Evolutionary conservation across 176 grass and related monocot species (phyloP), one percentile per base, ranked within the genome.

Genomic region (Phoenix dactylifera): DNA sequence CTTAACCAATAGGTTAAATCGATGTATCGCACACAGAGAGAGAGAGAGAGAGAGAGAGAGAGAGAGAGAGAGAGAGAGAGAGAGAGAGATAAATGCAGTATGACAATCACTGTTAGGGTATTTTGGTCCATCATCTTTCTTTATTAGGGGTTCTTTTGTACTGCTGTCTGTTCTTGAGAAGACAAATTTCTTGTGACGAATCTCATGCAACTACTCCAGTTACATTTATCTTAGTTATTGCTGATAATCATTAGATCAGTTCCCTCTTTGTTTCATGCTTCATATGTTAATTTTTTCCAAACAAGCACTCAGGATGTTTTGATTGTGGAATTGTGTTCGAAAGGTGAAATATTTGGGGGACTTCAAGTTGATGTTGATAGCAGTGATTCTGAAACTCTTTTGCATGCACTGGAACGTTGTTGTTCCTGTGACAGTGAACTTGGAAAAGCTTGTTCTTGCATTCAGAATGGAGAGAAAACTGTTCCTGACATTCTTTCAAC

Each of bases 301-400:
- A 18, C 20, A 14, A 22, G 22, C 5, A 72, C 26, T 62, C 4
- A 5, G 24, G 20, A 26, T 24, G 20, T 17, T 30, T 22, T 62
- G 16, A 16, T 35, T 63, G 6, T 29, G 9, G 1, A 44, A 44
- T 62, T 62, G 16, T 25, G 0, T 17, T 72, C 12, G 25, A 63
- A 84, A 88, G 93, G 87, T 79, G 84, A 92, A 74, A 88, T 91
- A 54, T 97, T 85, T 60, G 87, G 79, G 68, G 84, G 87, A 77
- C 76, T 97, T 76, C 63, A 85, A 35, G 54, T 92, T 54, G 65
- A 35, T 3, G 32, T 49, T 76, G 69, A 91, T 62, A 71, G 77
- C 52, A 97, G 91, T 61, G 87, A 97, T 50, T 77, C 75, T 28
- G 75, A 72, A 30, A 59, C 73, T 74, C 81, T 97, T 49, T 65